Conservation (phyloP, 1,284 basidiomycete genomes). For the Schizophyllum commune region DNA sequence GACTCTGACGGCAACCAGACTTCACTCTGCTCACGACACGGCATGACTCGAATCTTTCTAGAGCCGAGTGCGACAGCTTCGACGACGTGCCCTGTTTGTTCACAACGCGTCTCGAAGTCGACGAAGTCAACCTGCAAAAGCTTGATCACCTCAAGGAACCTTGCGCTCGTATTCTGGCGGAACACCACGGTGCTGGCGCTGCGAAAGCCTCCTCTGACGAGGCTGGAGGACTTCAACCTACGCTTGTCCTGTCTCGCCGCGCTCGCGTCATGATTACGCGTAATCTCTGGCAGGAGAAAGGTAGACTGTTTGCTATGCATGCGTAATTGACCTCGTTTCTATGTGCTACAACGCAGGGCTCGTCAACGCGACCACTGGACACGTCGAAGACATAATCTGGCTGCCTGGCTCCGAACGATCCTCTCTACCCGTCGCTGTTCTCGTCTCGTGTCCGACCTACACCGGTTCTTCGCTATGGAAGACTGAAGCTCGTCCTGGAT, state of each 20-base stretch:
- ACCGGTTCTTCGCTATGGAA: conserved; percentile 10
- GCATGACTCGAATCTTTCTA: no score
- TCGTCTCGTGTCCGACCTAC: conserved; percentile 9
- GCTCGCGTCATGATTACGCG: conserved; percentile 10
- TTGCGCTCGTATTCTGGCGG: conserved; percentile 6
- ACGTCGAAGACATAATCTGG: conserved; percentile 6
- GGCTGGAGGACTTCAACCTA: conserved; percentile 7
- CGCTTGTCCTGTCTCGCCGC: conserved; percentile 7
- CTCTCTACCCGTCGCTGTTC: conserved; percentile 7
- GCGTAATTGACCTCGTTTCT: no score
- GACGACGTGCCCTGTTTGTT: conserved; percentile 5
- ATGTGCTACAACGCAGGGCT: no score
- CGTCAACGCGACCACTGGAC: conserved; percentile 4
- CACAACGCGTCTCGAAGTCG: conserved; percentile 5
- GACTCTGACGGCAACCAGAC: no score
- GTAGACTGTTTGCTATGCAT: no score
- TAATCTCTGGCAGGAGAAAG: conserved; percentile 9
- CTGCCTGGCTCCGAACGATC: not conserved
- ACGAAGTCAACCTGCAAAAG: not conserved
- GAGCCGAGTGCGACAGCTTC: no score
- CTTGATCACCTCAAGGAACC: conserved; percentile 3
- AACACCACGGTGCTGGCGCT: conserved; percentile 4
- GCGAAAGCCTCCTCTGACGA: conserved; percentile 5
- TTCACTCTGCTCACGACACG: no score
- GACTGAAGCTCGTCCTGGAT: conserved; percentile 3